Evolutionary conservation across 2,329 filamentous ascomycete species (phyloP), one percentile per base, ranked within the genome.

Genomic region (Pseudocercospora musae): DNA sequence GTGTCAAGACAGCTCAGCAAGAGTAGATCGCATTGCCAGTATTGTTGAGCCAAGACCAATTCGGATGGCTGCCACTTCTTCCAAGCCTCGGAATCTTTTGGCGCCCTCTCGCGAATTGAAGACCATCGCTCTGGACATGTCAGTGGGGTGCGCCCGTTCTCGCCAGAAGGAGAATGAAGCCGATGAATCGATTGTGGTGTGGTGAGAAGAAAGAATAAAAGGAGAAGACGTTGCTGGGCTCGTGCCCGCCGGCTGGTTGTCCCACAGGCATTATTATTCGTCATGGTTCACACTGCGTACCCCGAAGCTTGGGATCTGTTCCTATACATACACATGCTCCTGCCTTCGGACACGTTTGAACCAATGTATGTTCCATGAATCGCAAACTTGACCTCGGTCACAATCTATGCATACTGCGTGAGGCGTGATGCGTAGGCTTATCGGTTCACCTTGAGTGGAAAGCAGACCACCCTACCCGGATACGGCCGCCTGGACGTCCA

Each of bases 291-390:
- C 37, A 11, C 37, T 40, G 37, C 37, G 15, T 4, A 40, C 1
- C 31, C 31, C 37, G 15, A 40, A 40, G 37, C 37, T 40, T 40
- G 37, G 37, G 37, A 40, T 29, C 15, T 52, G 48, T 52, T 52
- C 3, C 48, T 52, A 52, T 27, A 31, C 25, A 52, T 52, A 52
- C 48, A 29, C 48, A 18, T 54, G 52, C 52, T 54, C 52, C 29
- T 54, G 52, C 52, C 52, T 54, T 15, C 37, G 52, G 52, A 54
- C 52, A 54, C 52, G 52, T 54, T 54, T 23, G 50, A 31, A 54
- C 23, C 50, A 21, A 20, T 33, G 18, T 18, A 18, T 25, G 18
- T n/a, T 37, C 52, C 52, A 54, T 54, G 52, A 54, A 54, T 54
- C 52, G 52, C 29, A 21, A 23, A 27, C 21, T 18, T 25, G n/a